Conservation (phyloP, 306 rosid genomes). For the Pyrus pyrifolia region DNA sequence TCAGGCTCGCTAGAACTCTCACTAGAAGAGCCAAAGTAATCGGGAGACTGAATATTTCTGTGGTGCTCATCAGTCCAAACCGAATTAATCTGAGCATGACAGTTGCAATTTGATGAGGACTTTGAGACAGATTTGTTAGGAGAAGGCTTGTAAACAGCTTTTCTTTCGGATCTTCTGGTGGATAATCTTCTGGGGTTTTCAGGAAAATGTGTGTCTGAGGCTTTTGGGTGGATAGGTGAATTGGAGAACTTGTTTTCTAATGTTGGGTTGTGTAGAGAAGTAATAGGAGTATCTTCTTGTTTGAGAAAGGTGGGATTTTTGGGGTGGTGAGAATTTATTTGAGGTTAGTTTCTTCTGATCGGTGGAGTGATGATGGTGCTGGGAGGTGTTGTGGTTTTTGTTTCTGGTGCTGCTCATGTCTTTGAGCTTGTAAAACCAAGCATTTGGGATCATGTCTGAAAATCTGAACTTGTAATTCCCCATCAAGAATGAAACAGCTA, state of each 20-base stretch:
- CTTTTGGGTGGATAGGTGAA: conserved; percentile 31
- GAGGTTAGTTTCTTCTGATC: conserved; percentile 40
- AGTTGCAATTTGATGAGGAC: conserved; percentile 23
- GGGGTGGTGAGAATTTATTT: conserved; percentile 19
- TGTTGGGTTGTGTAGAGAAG: conserved; percentile 33
- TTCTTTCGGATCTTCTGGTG: conserved; percentile 51
- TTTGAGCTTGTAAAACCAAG: conserved; percentile 84
- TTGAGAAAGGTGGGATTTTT: conserved; percentile 34
- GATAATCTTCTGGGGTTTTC: conserved; percentile 70
- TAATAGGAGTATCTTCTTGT: conserved; percentile 30
- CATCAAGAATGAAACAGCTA: conserved; percentile 30
- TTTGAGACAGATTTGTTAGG: conserved; percentile 24
- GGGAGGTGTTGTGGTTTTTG: conserved; percentile 38
- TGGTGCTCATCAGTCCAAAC: conserved; percentile 19
- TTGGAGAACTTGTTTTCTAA: conserved; percentile 28
- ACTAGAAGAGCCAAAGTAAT: conserved; percentile 41
- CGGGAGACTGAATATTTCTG: conserved; percentile 36
- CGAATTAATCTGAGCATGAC: conserved; percentile 23
- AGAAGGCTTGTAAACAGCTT: conserved; percentile 70
- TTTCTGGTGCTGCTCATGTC: conserved; percentile 60
- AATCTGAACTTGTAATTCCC: conserved; percentile 63
- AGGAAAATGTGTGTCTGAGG: conserved; percentile 35
- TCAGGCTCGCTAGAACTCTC: conserved; percentile 41
- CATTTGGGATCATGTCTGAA: conserved; percentile 77
- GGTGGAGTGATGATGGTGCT: conserved; percentile 5